These are phyloP conservation scores for Fraxinus dipetala DNA, from an alignment of 305 asterid species.

Conservation along the genomic window DNA sequence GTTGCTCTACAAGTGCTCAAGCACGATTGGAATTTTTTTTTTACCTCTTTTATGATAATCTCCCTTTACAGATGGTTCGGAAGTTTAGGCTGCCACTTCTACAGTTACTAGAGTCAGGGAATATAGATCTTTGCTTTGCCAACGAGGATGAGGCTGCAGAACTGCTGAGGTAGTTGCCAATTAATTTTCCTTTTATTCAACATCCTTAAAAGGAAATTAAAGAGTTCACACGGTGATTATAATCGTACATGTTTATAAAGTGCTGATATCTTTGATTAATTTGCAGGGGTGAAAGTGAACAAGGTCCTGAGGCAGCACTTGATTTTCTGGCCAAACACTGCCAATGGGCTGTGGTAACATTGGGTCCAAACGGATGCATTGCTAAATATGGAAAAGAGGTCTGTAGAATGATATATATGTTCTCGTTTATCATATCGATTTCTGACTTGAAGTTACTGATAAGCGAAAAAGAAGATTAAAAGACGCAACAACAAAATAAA, in stretches of 20 bases:
- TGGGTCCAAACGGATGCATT: conserved; percentile 84
- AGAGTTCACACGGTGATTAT: not conserved
- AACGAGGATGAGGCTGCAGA: conserved; percentile 97
- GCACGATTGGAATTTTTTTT: not conserved
- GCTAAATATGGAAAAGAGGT: conserved; percentile 85
- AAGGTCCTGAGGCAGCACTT: conserved; percentile 65
- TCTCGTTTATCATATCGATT: not conserved
- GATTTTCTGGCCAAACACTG: conserved; percentile 72
- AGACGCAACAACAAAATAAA: not conserved
- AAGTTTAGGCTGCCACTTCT: conserved; percentile 71
- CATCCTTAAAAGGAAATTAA: not conserved
- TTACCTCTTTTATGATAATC: not conserved
- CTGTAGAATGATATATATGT: not conserved
- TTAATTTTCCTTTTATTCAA: conserved; percentile 1
- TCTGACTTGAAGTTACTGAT: not conserved
- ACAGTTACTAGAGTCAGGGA: conserved; percentile 72
- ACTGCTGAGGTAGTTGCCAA: conserved; percentile 58
- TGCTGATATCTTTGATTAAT: conserved; percentile 4
- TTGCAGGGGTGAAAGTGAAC: conserved; percentile 56
- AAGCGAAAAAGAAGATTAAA: not conserved
- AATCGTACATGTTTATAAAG: not conserved
- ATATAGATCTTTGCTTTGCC: conserved; percentile 90
- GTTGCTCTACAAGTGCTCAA: not conserved
- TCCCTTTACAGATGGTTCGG: conserved; percentile 71
- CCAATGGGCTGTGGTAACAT: conserved; percentile 89